Evolutionary conservation across 2,329 filamentous ascomycete genomes (phyloP), one percentile per base, ranked within the genome.

Genomic region (Trichoderma sp.): DNA sequence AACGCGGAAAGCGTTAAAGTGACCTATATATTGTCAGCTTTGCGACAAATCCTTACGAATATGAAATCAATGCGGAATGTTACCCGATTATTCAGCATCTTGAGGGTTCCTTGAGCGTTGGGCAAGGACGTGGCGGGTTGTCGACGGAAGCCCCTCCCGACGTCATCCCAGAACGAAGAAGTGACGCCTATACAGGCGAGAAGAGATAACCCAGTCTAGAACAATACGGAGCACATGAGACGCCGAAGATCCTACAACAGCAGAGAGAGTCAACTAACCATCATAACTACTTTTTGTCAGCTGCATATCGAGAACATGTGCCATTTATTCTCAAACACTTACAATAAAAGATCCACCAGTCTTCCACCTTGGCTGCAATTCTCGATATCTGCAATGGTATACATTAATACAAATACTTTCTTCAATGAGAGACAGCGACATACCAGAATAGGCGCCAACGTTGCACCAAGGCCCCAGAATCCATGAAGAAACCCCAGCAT

Each of bases 361-460:
- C 26, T 26, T 66, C 49, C 34, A 55, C 43, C 13, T 59, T 37
- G 34, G 56, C 51, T 16, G 51, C 60, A 32, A 69, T 58, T 30
- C 56, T 61, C 26, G 68, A 61, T 56, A 64, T 52, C 68, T 69
- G 5, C 49, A 21, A 32, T n/a, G 16, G 18, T 16, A 18, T 16
- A 3, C 56, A 52, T 30, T 14, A 55, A 11, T 34, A 34, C 39
- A 49, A 49, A n/a, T 5, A n/a, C 5, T 26, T 13, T 24, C 26
- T 5, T 8, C 6, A 21, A 11, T 13, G 4, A 24, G 93, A 2
- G 82, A 81, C 0, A 82, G 82, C 52, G 4, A 54, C 87, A 73
- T 0, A 88, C 88, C 52, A 94, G 87, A 84, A 94, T 86, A 0
- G 85, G 85, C 0, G 91, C 92, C 0, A 91, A 90, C 56, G 93